phyloP scores from a whole-genome alignment of 495 filamentous ascomycete genomes.

The Friedmanniomyces endolithicus region DNA sequence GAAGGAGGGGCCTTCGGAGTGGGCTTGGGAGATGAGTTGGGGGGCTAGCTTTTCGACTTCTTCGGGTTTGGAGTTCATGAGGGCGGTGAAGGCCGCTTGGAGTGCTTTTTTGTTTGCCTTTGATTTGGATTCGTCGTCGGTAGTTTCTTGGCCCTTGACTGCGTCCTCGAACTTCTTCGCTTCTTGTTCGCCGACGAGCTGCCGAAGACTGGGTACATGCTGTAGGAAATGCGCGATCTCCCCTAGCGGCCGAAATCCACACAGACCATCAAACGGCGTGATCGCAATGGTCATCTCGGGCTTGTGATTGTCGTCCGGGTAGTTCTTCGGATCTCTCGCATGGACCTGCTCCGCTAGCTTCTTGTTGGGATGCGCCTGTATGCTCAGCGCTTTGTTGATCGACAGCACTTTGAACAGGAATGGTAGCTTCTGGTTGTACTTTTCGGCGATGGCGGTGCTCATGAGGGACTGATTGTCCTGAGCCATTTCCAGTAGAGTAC shows the following conservation, averaged over 20 bases:
- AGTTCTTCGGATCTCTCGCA: slow-evolving; percentile 76
- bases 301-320: slow-evolving; percentile 99
- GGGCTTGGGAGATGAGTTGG: slow-evolving; percentile 58
- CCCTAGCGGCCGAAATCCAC: slow-evolving; percentile 77
- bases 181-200: slow-evolving; percentile 59
- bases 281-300: slow-evolving; percentile 98
- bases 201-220: slow-evolving; percentile 57
- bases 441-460: slow-evolving; percentile 53
- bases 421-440: slow-evolving; percentile 68
- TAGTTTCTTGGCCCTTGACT: slow-evolving; percentile 52
- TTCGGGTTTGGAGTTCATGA: slow-evolving; percentile 66
- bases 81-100: slow-evolving; percentile 53
- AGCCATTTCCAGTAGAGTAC: slow-evolving; percentile 79
- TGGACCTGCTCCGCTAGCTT: slow-evolving; percentile 86
- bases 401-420: slow-evolving; percentile 97
- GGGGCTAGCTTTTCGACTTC: slow-evolving; percentile 51
- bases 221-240: slow-evolving; percentile 82
- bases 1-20: slow-evolving; percentile 47
- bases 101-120: slow-evolving; percentile 69
- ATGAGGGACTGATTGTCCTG: slow-evolving; percentile 78
- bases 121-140: slow-evolving; percentile 43
- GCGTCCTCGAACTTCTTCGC: slow-evolving; percentile 56
- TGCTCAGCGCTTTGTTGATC: slow-evolving; percentile 84
- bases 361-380: slow-evolving; percentile 97
- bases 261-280: slow-evolving; percentile 89